A percentile compares a stretch with the other conserved stretches of the same genome.
Conservation (phyloP, 768 basidiomycete species). For the Leccinum aurantiacum region DNA sequence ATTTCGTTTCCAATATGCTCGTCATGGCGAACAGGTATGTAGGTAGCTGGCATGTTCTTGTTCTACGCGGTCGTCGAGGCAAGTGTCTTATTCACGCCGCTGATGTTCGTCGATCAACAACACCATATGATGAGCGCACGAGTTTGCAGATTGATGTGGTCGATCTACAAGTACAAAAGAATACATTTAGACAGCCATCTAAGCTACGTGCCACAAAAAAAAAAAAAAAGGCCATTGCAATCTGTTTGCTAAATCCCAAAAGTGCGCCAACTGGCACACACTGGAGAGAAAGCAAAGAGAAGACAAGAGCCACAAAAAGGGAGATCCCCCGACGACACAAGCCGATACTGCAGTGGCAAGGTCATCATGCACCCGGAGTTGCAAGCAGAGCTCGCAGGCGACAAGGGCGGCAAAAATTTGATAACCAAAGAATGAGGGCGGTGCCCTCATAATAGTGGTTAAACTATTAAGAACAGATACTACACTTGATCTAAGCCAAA, state of each 20-base stretch:
- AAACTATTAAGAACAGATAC: conserved; percentile 70
- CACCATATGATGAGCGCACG: too few species aligned
- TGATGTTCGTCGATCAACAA: too few species aligned
- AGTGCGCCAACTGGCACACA: conserved; percentile 1
- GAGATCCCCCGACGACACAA: conserved; percentile 63
- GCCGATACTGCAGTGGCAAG: conserved; percentile 43
- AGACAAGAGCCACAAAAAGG: conserved; percentile 1
- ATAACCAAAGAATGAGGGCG: conserved; percentile 56
- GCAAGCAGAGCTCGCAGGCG: conserved; percentile 39
- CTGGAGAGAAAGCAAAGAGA: conserved; percentile 18
- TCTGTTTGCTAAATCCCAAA: conserved; percentile 16
- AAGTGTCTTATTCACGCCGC: too few species aligned
- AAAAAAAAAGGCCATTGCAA: background rate
- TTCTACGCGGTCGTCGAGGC: too few species aligned
- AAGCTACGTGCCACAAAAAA: too few species aligned
- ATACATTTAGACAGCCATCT: too few species aligned
- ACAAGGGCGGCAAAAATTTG: conserved; percentile 34
- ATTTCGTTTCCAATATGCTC: too few species aligned
- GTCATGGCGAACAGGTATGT: too few species aligned
- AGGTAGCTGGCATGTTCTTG: too few species aligned
- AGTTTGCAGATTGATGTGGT: too few species aligned
- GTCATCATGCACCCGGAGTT: conserved; percentile 41
- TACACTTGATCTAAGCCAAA: conserved; percentile 79
- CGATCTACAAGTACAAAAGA: too few species aligned
- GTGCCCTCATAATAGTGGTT: conserved; percentile 60